Conservation (phyloP, 305 asterid genomes). For the Ilex paraguariensis region DNA sequence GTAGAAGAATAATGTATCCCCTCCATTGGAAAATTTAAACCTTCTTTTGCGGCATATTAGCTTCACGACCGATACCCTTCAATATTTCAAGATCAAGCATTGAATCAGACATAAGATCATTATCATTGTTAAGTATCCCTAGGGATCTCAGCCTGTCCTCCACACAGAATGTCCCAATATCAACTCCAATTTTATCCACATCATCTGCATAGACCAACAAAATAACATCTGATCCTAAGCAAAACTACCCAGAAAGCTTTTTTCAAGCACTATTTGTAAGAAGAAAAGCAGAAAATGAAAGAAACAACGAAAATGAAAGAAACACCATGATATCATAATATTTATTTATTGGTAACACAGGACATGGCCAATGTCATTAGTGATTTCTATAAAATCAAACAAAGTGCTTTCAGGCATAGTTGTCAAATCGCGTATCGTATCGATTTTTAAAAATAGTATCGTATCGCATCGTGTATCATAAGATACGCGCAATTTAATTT, state of each 20-base stretch:
- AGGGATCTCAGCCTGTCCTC: constrained; percentile 74
- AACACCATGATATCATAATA: too few species aligned
- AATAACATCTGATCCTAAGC: constrained; percentile 8
- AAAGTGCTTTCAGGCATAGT: too few species aligned
- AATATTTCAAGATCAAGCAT: constrained; percentile 34
- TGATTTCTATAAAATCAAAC: too few species aligned
- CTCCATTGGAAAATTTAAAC: constrained; percentile 25
- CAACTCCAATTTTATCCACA: constrained; percentile 36
- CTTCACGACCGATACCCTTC: constrained; percentile 58
- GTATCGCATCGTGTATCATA: too few species aligned
- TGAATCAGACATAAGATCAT: constrained; percentile 31
- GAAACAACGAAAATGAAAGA: background rate
- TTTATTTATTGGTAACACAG: too few species aligned
- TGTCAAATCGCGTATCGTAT: too few species aligned
- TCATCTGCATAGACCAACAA: constrained; percentile 14
- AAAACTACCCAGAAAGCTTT: background rate
- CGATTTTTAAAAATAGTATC: too few species aligned
- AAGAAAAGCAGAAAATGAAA: background rate
- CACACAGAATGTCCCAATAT: constrained; percentile 55
- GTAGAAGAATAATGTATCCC: background rate
- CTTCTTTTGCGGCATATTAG: constrained; percentile 53
- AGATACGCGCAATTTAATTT: too few species aligned
- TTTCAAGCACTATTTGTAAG: too few species aligned
- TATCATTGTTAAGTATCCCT: constrained; percentile 49
- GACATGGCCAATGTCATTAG: too few species aligned